These are phyloP conservation scores for Yamadazyma epiphylla DNA, from an alignment of 1,139 yeast genomes.

Conservation along the genomic window DNA sequence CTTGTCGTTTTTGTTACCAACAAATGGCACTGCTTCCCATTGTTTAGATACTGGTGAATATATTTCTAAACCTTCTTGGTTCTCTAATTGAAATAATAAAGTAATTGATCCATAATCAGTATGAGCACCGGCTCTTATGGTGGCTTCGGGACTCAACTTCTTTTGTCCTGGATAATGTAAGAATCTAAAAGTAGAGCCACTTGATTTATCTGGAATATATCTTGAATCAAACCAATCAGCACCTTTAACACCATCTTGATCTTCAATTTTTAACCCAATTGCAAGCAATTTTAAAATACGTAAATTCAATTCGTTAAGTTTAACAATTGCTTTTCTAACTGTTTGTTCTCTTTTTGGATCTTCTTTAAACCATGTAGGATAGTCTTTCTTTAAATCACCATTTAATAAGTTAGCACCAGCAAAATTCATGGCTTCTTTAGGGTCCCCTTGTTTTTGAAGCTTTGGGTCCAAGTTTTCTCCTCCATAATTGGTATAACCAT, in stretches of 20 bases:
- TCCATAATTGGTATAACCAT: slow-evolving; percentile 60
- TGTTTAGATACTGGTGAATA: slow-evolving; percentile 46
- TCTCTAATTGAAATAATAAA: slow-evolving; percentile 61
- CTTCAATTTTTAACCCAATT: slow-evolving; percentile 56
- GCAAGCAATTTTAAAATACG: slow-evolving; percentile 51
- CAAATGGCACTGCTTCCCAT: slow-evolving; percentile 66
- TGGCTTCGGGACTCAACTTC: slow-evolving; percentile 46
- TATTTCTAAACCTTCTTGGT: slow-evolving; percentile 73
- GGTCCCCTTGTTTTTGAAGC: slow-evolving; percentile 49
- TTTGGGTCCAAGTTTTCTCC: slow-evolving; percentile 56
- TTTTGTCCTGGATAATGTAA: slow-evolving; percentile 66
- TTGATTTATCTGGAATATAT: slow-evolving; percentile 43
- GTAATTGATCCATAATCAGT: slow-evolving; percentile 80
- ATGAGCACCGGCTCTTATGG: slow-evolving; percentile 81
- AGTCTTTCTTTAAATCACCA: slow-evolving; percentile 28
- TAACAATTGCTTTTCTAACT: slow-evolving; percentile 27
- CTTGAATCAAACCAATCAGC: slow-evolving; percentile 60
- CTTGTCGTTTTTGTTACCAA: slow-evolving; percentile 27
- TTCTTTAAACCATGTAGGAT: slow-evolving; percentile 44
- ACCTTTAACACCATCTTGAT: slow-evolving; percentile 25
- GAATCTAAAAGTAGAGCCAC: slow-evolving; percentile 65
- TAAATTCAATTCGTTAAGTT: slow-evolving; percentile 42
- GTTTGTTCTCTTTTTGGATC: slow-evolving; percentile 27
- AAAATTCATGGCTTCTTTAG: slow-evolving; percentile 57
- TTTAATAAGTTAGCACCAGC: slow-evolving; percentile 35